Evolutionary conservation across 495 filamentous ascomycete species (phyloP).

Genomic region (Hypoxylon lenormandii): DNA sequence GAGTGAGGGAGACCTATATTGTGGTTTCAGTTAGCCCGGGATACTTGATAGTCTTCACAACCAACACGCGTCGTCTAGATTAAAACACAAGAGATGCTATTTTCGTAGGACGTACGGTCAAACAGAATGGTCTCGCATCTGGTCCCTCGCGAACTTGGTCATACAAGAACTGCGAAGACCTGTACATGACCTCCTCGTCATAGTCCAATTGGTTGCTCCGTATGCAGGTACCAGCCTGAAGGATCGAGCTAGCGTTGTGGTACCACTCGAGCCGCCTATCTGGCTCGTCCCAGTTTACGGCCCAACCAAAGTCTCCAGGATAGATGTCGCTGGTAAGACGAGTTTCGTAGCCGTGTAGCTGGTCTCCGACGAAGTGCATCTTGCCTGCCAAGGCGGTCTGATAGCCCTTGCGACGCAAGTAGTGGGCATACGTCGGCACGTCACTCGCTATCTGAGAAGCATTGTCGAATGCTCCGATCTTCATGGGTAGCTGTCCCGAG

Average conservation of each 20-base stretch:
- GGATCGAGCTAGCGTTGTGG: constrained; percentile 88
- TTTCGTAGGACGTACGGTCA: constrained; percentile 66
- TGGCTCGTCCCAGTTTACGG: constrained; percentile 88
- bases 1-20: constrained; percentile 79
- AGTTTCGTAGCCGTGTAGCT: constrained; percentile 89
- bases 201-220: constrained; percentile 94
- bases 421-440: constrained; percentile 87
- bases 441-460: constrained; percentile 79
- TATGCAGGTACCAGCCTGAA: constrained; percentile 84
- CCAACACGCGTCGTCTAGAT: not conserved
- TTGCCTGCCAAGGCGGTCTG: constrained; percentile 90
- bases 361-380: constrained; percentile 95
- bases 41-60: not conserved
- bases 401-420: constrained; percentile 84
- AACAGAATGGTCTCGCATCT: constrained; percentile 77
- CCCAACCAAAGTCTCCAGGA: constrained; percentile 89
- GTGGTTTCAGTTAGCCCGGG: constrained; percentile 14
- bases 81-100: not conserved
- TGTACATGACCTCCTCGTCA: constrained; percentile 91
- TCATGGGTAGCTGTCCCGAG: constrained; percentile 84
- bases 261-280: constrained; percentile 88
- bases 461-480: constrained; percentile 89
- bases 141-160: constrained; percentile 79
- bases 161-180: constrained; percentile 82
- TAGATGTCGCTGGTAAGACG: constrained; percentile 92